A percentile compares a stretch with the other conserved stretches of the same genome.
Conservation (phyloP, 2,329 filamentous ascomycete genomes). For the Periglandula ipomoeae region DNA sequence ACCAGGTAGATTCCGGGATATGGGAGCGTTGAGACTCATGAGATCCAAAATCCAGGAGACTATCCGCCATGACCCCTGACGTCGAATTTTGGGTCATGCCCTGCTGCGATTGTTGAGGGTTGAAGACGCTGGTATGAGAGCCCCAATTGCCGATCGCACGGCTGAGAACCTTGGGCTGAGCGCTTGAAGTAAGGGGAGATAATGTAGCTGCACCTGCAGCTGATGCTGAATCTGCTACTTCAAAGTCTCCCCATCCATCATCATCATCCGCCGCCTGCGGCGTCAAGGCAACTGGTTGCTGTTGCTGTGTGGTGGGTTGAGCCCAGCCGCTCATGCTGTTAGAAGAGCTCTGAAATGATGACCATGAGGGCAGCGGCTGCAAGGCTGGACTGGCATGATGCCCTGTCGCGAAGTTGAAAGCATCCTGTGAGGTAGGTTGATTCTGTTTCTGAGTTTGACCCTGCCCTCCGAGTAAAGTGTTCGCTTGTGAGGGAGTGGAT, state of each 20-base stretch:
- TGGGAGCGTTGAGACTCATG: neutral
- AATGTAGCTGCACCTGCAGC: neutral
- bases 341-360: slow-evolving; percentile 18
- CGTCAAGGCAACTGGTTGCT: neutral
- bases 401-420: slow-evolving; percentile 16
- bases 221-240: slow-evolving; percentile 36
- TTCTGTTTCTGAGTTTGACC: slow-evolving; percentile 9
- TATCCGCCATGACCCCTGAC: neutral
- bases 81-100: neutral
- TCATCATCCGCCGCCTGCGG: slow-evolving; percentile 36
- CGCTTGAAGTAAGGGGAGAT: neutral
- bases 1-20: slow-evolving; percentile 11
- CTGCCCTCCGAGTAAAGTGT: slow-evolving; percentile 5
- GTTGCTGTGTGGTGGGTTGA: neutral
- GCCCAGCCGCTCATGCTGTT: slow-evolving; percentile 13
- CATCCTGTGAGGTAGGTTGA: slow-evolving; percentile 11
- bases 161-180: neutral
- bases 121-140: neutral
- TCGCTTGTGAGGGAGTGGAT: slow-evolving; percentile 13
- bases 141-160: neutral
- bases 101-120: neutral
- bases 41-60: neutral
- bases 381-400: slow-evolving; percentile 10
- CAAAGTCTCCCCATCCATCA: slow-evolving; percentile 61
- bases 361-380: slow-evolving; percentile 21